phyloP scores from a whole-genome alignment of 371 early-diverging fungal genomes.

The Nosema muscidifuracis region DNA sequence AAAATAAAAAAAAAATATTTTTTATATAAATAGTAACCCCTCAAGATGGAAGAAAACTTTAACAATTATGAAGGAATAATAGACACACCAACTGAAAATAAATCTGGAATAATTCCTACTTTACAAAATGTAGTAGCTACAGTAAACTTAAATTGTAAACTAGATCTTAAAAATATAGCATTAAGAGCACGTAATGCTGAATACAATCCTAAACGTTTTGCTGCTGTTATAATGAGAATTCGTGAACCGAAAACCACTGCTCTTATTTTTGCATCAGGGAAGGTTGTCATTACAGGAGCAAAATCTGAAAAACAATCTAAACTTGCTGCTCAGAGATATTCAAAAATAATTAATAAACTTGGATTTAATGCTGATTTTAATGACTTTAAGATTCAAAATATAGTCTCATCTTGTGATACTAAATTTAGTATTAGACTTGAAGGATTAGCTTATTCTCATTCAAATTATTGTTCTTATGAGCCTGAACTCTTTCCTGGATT shows the following conservation, averaged over 20 bases:
- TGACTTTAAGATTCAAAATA: constrained; percentile 99
- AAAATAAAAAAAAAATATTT: not conserved
- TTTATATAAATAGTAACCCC: constrained; percentile 1
- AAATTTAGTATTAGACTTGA: constrained; percentile 98
- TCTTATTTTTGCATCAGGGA: constrained; percentile 97
- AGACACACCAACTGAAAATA: constrained; percentile 3
- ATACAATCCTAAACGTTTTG: constrained; percentile 99
- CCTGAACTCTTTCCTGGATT: constrained; percentile 99
- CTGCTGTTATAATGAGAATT: constrained; percentile 99
- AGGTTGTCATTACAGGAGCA: constrained; percentile 76
- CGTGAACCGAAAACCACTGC: constrained; percentile 97
- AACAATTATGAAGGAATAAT: not conserved
- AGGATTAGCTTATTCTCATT: constrained; percentile 92
- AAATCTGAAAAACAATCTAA: constrained; percentile 74
- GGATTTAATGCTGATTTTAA: constrained; percentile 95
- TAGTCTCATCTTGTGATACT: constrained; percentile 97
- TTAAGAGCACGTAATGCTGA: constrained; percentile 99
- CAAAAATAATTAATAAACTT: constrained; percentile 95
- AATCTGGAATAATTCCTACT: constrained; percentile 57
- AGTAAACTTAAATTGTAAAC: constrained; percentile 94
- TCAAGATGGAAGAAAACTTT: not conserved
- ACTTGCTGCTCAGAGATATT: constrained; percentile 95
- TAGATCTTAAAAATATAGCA: constrained; percentile 97
- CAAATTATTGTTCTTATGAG: constrained; percentile 93
- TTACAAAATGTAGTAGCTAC: constrained; percentile 94